Evolutionary conservation across 352 stramenopile genomes (phyloP).

Genomic region (Globisporangium middletonii): DNA sequence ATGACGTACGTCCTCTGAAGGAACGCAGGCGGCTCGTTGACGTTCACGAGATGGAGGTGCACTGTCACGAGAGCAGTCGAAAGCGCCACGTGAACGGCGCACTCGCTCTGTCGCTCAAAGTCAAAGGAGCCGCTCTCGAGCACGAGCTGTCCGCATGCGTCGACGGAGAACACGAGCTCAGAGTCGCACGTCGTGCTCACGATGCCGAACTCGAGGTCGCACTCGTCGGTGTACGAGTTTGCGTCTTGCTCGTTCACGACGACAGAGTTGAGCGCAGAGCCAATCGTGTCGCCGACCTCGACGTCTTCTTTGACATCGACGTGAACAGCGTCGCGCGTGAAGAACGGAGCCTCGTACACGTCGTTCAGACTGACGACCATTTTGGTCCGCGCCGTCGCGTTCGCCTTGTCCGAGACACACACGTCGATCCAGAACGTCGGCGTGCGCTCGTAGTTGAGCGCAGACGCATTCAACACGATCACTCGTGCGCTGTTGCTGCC

Average conservation of each 20-base stretch:
- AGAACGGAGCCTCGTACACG: constrained; percentile 45
- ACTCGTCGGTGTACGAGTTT: constrained; percentile 3
- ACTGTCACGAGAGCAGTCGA: constrained; percentile 1
- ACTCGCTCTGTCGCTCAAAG: constrained; percentile 3
- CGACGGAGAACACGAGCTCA: not conserved
- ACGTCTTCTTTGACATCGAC: constrained; percentile 28
- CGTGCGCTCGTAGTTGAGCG: constrained; percentile 34
- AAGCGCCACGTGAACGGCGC: constrained; percentile 2
- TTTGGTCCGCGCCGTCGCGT: constrained; percentile 16
- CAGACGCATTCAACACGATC: constrained; percentile 27
- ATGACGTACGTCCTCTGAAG: constrained; percentile 1
- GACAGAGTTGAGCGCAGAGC: not conserved
- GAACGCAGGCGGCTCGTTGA: constrained; percentile 8
- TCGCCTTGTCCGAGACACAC: constrained; percentile 37
- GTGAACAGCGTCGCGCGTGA: constrained; percentile 19
- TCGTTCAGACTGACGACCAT: constrained; percentile 29
- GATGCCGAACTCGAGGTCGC: not conserved
- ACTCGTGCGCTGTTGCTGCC: constrained; percentile 13
- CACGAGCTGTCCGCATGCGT: constrained; percentile 1
- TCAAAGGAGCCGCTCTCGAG: not conserved
- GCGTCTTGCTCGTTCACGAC: constrained; percentile 13
- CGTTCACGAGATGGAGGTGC: constrained; percentile 3
- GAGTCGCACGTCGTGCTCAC: constrained; percentile 1
- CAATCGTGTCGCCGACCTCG: constrained; percentile 10
- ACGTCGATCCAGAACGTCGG: constrained; percentile 36